Conservation (phyloP, 805 yeast species). For the Yarrowia sp. region DNA sequence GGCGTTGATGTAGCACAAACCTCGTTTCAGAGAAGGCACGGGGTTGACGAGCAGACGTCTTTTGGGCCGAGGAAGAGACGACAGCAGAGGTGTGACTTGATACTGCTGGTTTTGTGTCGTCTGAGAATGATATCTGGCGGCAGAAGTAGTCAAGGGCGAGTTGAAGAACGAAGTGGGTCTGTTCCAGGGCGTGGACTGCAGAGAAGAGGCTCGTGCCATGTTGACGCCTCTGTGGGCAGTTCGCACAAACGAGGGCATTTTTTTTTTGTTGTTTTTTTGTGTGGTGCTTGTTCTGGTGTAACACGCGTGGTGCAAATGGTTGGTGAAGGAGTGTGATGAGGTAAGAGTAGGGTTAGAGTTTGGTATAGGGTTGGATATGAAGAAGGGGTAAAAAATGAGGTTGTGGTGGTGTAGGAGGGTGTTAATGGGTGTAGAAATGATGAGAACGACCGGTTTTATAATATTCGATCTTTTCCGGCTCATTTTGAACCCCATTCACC, state of each 20-base stretch:
- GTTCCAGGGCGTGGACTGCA: background rate
- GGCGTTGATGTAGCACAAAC: conserved; percentile 30
- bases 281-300: background rate
- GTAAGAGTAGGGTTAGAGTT: background rate
- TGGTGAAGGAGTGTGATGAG: background rate
- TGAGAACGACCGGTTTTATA: no score
- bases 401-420: background rate
- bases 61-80: background rate
- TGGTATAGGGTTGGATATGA: background rate
- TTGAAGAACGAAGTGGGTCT: conserved; percentile 3
- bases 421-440: no score
- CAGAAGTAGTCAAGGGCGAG: conserved; percentile 6
- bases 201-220: background rate
- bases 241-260: conserved; percentile 14
- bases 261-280: background rate
- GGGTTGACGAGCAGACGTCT: conserved; percentile 30
- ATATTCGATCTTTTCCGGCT: no score
- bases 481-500: no score
- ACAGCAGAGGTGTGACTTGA: background rate
- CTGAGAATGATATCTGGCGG: background rate
- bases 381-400: background rate
- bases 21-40: conserved; percentile 32
- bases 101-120: background rate
- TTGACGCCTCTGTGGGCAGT: conserved; percentile 11
- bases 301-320: background rate